Conservation (phyloP, 768 basidiomycete genomes). For the Gyrodon lividus region DNA sequence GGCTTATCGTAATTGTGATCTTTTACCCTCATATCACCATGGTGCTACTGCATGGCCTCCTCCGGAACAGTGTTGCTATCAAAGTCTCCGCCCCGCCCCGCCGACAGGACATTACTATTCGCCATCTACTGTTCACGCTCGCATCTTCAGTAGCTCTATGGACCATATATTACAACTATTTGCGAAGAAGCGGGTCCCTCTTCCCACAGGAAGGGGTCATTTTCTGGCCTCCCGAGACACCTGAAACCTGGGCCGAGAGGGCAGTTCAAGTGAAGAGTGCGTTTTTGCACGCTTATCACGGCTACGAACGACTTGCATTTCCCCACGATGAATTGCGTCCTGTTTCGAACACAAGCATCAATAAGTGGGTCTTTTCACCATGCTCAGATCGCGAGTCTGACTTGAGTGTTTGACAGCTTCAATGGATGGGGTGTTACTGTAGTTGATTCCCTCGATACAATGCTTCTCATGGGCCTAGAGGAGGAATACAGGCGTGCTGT, state of each 20-base stretch:
- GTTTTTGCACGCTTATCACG: conserved; percentile 66
- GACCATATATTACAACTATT: conserved; percentile 17
- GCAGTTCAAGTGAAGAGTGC: conserved; percentile 59
- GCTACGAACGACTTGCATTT: conserved; percentile 59
- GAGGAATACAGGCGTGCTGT: conserved; percentile 70
- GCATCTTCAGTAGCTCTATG: conserved; percentile 15
- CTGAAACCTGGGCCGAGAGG: conserved; percentile 47
- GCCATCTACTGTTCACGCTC: conserved; percentile 21
- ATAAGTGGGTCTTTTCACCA: conserved; percentile 45
- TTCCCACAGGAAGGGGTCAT: conserved; percentile 14
- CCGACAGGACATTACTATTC: conserved; percentile 21
- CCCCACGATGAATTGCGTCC: conserved; percentile 66
- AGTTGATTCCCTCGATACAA: conserved; percentile 83
- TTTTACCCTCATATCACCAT: conserved; percentile 2
- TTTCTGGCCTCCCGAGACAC: conserved; percentile 27
- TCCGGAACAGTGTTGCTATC: background rate
- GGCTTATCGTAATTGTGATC: background rate
- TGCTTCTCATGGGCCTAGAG: conserved; percentile 75
- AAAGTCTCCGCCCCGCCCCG: conserved; percentile 2
- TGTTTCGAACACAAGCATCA: conserved; percentile 41
- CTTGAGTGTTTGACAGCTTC: conserved; percentile 45
- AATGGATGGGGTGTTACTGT: conserved; percentile 80
- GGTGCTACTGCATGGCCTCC: conserved; percentile 3
- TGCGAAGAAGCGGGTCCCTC: background rate
- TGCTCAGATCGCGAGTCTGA: background rate